Percentiles rank a stretch among this genome's conserved stretches.
These are phyloP conservation scores for Camillea tinctor DNA, from an alignment of 2,329 filamentous ascomycete genomes.

Conservation along the genomic window DNA sequence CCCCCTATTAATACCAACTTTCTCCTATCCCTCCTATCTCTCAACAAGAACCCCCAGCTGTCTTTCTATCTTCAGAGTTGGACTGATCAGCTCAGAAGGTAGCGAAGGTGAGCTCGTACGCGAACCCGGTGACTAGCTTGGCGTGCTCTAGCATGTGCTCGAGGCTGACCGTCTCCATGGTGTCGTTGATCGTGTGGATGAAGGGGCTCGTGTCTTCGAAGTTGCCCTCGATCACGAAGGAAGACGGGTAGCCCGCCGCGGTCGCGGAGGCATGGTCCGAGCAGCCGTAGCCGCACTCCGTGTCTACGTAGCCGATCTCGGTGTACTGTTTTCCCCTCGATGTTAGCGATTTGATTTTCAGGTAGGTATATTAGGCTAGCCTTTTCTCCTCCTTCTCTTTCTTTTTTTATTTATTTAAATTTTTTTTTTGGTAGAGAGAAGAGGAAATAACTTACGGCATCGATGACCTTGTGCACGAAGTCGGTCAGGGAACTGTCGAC, in stretches of 20 bases:
- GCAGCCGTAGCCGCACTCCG: constrained; percentile 57
- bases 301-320: constrained; percentile 43
- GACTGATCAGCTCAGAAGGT: too few relatives aligned
- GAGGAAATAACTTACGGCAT: constrained; percentile 18
- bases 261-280: constrained; percentile 69
- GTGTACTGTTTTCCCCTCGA: constrained; percentile 29
- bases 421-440: background rate
- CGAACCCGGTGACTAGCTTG: constrained; percentile 46
- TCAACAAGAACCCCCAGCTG: too few relatives aligned
- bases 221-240: constrained; percentile 62
- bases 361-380: background rate
- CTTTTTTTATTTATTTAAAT: too few relatives aligned
- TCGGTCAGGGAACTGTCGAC: constrained; percentile 35
- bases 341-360: background rate
- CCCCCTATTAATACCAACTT: too few relatives aligned
- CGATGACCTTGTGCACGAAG: constrained; percentile 40
- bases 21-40: too few relatives aligned
- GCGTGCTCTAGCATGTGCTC: constrained; percentile 66
- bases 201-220: constrained; percentile 63
- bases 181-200: constrained; percentile 73
- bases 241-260: constrained; percentile 63
- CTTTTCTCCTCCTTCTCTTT: background rate
- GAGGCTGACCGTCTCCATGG: constrained; percentile 66
- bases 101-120: constrained; percentile 44
- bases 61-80: too few relatives aligned